These are phyloP conservation scores for Naganishia randhawae DNA, from an alignment of 768 basidiomycete species.

Conservation along the genomic window DNA sequence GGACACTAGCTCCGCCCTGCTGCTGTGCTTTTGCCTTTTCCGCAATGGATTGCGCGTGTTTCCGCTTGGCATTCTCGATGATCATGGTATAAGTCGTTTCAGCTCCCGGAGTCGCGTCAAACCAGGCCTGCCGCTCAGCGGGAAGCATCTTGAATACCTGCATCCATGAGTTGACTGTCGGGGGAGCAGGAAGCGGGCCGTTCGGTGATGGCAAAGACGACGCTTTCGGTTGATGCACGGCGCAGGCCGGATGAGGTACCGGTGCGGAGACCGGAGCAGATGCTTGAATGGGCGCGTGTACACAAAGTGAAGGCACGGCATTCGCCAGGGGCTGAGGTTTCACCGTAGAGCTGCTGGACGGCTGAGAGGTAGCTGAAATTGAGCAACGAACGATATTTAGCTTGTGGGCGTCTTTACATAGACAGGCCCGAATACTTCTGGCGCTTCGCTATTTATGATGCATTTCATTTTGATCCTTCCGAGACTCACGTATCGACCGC, in stretches of 20 bases:
- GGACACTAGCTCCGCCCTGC: neutral
- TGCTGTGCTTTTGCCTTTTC: neutral
- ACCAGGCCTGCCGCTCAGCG: constrained; percentile 13
- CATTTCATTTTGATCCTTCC: neutral
- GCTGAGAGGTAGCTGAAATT: neutral
- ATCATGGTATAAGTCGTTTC: constrained; percentile 15
- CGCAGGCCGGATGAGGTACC: neutral
- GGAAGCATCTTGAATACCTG: constrained; percentile 12
- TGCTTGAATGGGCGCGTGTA: neutral
- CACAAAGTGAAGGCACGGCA: neutral
- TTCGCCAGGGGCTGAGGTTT: neutral
- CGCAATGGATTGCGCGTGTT: neutral
- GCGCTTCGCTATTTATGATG: neutral
- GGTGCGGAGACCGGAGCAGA: neutral
- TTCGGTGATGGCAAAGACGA: constrained; percentile 1
- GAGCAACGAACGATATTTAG: neutral
- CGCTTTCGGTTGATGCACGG: neutral
- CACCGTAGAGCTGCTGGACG: neutral
- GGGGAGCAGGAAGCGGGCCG: neutral
- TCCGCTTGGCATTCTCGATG: constrained; percentile 17
- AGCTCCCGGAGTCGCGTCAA: neutral
- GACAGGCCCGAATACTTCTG: too few species aligned
- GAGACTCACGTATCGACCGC: neutral
- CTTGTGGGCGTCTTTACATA: neutral
- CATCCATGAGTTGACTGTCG: constrained; percentile 9